phyloP scores from a whole-genome alignment of 257 asterid species.

The Cordia subcordata region DNA sequence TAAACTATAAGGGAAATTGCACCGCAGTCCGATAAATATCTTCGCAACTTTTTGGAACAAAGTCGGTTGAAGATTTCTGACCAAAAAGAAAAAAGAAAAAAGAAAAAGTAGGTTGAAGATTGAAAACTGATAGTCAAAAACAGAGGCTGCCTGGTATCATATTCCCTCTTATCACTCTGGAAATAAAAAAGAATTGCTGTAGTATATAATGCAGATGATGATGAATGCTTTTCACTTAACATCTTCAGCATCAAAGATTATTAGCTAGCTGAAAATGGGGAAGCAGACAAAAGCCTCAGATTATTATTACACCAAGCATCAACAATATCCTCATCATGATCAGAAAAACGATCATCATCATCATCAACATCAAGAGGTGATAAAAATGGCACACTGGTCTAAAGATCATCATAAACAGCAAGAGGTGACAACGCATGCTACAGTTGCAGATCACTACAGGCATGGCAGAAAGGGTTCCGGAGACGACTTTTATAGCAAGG shows the following conservation, averaged over 20 bases:
- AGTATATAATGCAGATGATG: constrained; percentile 16
- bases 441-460: no score
- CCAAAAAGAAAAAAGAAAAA: no score
- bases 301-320: no score
- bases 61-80: not conserved
- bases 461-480: no score
- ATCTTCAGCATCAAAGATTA: no score
- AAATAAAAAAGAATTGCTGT: not conserved
- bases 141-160: constrained; percentile 20
- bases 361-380: constrained; percentile 1
- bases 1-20: no score
- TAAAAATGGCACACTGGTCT: not conserved
- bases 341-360: not conserved
- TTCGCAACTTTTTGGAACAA: not conserved
- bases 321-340: not conserved
- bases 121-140: not conserved
- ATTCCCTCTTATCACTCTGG: constrained; percentile 23
- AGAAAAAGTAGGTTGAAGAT: not conserved
- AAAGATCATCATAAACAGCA: no score
- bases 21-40: no score
- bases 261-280: no score
- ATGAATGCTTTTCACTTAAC: no score
- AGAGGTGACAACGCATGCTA: no score
- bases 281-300: no score
- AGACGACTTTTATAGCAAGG: not conserved